Evolutionary conservation across 441 rosid species (phyloP).

Genomic region (Erysimum cheiri): DNA sequence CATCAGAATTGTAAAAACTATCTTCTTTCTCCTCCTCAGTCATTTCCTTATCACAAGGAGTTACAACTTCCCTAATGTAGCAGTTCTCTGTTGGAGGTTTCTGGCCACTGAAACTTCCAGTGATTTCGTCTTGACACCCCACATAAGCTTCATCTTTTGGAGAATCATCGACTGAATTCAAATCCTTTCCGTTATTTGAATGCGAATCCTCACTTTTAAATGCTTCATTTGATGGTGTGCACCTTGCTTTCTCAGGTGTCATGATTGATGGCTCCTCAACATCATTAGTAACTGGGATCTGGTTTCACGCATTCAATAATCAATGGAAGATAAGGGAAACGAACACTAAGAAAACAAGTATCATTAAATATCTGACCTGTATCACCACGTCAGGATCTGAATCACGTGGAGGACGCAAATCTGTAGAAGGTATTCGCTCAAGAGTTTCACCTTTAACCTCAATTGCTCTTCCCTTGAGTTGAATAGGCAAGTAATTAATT

Average conservation of each 20-base stretch:
- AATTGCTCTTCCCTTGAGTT: slow-evolving; percentile 69
- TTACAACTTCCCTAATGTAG: slow-evolving; percentile 40
- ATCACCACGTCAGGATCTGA: slow-evolving; percentile 73
- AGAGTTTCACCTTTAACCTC: slow-evolving; percentile 55
- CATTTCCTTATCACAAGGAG: slow-evolving; percentile 45
- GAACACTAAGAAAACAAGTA: slow-evolving; percentile 25
- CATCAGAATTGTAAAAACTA: slow-evolving; percentile 38
- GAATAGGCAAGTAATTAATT: slow-evolving; percentile 35
- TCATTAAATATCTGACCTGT: slow-evolving; percentile 51
- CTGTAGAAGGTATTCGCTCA: slow-evolving; percentile 64
- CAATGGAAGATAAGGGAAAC: slow-evolving; percentile 20
- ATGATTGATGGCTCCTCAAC: slow-evolving; percentile 47
- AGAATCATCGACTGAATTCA: slow-evolving; percentile 36
- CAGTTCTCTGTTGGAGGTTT: slow-evolving; percentile 44
- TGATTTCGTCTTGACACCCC: slow-evolving; percentile 41
- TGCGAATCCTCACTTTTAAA: slow-evolving; percentile 38
- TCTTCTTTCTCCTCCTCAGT: slow-evolving; percentile 44
- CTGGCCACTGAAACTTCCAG: slow-evolving; percentile 42
- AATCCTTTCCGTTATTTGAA: slow-evolving; percentile 27
- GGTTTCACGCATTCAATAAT: slow-evolving; percentile 40
- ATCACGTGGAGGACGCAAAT: slow-evolving; percentile 48
- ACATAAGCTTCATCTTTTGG: slow-evolving; percentile 42
- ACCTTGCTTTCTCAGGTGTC: slow-evolving; percentile 42
- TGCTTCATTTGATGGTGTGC: slow-evolving; percentile 26
- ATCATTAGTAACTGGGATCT: slow-evolving; percentile 61